Conservation (phyloP, 176 grass and related monocot genomes). For the Calamus simplicifolius region DNA sequence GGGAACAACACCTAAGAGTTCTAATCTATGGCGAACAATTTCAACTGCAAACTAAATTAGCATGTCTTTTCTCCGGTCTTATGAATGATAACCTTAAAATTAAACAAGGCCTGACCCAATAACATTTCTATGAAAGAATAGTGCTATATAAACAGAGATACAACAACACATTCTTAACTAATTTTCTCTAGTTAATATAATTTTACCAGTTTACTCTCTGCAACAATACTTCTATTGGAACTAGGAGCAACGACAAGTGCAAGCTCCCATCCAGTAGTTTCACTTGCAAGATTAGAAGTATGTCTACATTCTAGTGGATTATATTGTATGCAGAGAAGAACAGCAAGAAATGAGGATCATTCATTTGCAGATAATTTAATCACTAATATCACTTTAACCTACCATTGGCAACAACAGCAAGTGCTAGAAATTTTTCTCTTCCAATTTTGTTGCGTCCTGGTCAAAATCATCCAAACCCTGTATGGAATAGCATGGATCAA, state of each 20-base stretch:
- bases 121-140: too few species aligned
- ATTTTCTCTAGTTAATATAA: background rate
- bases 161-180: too few species aligned
- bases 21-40: too few species aligned
- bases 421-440: conserved; percentile 6
- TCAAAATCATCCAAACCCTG: conserved; percentile 9
- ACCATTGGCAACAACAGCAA: background rate
- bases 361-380: background rate
- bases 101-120: too few species aligned
- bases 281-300: background rate
- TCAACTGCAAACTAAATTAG: too few species aligned
- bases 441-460: conserved; percentile 1
- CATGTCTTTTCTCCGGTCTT: too few species aligned
- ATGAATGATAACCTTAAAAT: too few species aligned
- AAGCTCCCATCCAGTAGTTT: conserved; percentile 1
- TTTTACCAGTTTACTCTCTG: conserved; percentile 12
- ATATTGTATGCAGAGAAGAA: background rate
- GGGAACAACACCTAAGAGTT: too few species aligned
- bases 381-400: background rate
- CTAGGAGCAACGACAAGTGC: background rate
- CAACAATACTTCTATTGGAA: conserved; percentile 13
- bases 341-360: background rate
- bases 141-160: too few species aligned
- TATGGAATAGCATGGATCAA: background rate
- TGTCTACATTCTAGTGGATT: background rate